Evolutionary conservation across 2,329 filamentous ascomycete species (phyloP).

Genomic region (Aspergillus vadensis): DNA sequence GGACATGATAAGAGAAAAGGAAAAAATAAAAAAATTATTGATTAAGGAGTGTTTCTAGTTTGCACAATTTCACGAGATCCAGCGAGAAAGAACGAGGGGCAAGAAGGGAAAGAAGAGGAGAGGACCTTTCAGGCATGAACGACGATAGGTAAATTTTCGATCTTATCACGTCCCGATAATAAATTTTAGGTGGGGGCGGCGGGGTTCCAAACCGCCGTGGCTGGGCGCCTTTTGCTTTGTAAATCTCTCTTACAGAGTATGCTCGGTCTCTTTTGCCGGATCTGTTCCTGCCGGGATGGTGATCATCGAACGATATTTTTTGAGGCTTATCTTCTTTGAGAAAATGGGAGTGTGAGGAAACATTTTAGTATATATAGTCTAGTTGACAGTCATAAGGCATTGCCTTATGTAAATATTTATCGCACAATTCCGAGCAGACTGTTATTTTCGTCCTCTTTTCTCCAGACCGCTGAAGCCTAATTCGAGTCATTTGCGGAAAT

Average conservation of each 20-base stretch:
- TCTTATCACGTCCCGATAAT: conserved; percentile 37
- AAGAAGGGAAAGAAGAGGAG: background rate
- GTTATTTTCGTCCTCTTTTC: background rate
- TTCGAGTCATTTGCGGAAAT: background rate
- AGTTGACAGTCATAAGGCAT: too few relatives aligned
- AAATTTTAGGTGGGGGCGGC: conserved; percentile 43
- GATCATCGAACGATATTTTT: background rate
- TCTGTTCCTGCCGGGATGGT: conserved; percentile 5
- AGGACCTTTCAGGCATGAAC: background rate
- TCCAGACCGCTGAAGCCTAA: background rate
- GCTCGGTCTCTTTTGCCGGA: background rate
- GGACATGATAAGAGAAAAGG: conserved; percentile 28
- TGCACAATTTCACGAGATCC: background rate
- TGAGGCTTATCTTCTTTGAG: too few relatives aligned
- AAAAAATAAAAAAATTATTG: background rate
- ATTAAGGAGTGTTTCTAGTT: background rate
- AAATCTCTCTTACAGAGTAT: conserved; percentile 3
- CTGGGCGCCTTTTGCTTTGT: conserved; percentile 21
- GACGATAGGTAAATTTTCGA: conserved; percentile 29
- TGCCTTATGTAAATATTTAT: background rate
- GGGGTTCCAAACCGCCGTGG: conserved; percentile 25
- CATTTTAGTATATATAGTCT: too few relatives aligned
- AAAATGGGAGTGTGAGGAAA: too few relatives aligned
- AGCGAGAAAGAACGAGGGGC: background rate
- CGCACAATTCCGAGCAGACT: background rate